Percentiles rank a stretch among this genome's conserved stretches.
Conservation (phyloP, 1,284 basidiomycete genomes). For the Rhodotorula mucilaginosa region DNA sequence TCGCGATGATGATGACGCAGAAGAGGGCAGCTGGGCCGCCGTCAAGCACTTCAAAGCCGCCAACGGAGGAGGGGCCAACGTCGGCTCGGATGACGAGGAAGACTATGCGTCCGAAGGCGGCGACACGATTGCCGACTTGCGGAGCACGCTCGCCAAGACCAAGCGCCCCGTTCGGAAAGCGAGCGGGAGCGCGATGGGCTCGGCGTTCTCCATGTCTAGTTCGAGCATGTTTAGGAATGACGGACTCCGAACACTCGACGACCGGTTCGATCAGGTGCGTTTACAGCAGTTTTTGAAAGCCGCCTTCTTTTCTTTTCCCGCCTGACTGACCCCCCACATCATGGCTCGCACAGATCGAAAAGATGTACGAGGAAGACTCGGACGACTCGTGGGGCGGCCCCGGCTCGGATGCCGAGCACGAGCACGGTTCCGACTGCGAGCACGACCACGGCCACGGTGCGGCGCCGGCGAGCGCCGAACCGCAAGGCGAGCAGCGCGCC, state of each 20-base stretch:
- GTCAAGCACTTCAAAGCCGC: slow-evolving; percentile 52
- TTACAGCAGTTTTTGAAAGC: too few relatives aligned
- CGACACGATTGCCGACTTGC: slow-evolving; percentile 63
- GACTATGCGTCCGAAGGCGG: slow-evolving; percentile 59
- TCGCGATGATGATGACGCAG: background rate
- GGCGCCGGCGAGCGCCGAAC: background rate
- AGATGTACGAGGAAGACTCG: slow-evolving; percentile 62
- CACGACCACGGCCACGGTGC: slow-evolving; percentile 71
- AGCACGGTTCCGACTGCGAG: slow-evolving; percentile 45
- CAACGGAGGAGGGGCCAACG: slow-evolving; percentile 18
- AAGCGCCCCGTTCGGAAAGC: slow-evolving; percentile 72
- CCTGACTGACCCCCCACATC: background rate
- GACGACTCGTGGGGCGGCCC: slow-evolving; percentile 34
- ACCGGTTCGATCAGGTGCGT: slow-evolving; percentile 84
- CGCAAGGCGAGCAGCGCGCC: slow-evolving; percentile 54
- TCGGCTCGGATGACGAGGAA: slow-evolving; percentile 48
- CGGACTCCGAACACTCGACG: slow-evolving; percentile 81
- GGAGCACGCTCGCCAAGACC: slow-evolving; percentile 61
- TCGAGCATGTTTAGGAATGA: slow-evolving; percentile 93
- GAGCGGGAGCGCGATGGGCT: slow-evolving; percentile 46
- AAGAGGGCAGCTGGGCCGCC: slow-evolving; percentile 28
- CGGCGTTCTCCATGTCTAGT: slow-evolving; percentile 94
- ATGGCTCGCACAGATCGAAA: slow-evolving; percentile 59
- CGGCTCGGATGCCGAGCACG: slow-evolving; percentile 49
- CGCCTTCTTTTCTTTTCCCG: too few relatives aligned